Base-by-base conservation (phyloP, 148 eudicot genomes). In the Camellia granthamiana region DNA sequence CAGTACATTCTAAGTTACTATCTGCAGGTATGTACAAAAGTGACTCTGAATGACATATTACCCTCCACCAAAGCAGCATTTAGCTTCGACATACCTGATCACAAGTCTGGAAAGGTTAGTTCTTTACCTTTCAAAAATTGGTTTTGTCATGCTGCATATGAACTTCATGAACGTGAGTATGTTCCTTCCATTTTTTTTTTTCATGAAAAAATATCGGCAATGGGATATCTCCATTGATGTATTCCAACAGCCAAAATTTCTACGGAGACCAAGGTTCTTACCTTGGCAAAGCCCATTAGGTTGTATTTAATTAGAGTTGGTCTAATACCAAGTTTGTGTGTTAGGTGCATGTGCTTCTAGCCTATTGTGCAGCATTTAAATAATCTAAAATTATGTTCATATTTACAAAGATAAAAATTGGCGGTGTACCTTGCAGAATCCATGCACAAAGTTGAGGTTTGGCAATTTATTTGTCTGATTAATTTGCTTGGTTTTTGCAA, bases 11-110 rank as follows among this genome's bases (percentile, higher is more conserved):
- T 72, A 74, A 62, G 6, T 69, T 60, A 65, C 56, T 69, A 78
- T 69, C 58, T 76, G 41, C 88, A 95, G 98, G 88, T 95, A 43
- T 85, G 87, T 71, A 91, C 97, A n/a, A 95, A 90, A 85, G 87
- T 95, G 19, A 91, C 94, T 51, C 71, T 88, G 60, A 84, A 85
- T 72, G 90, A 95, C 81, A 81, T 87, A 64, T 79, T 93, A 81
- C 86, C 90, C 6, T 90, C 89, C 21, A 88, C 88, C 73, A 95
- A 88, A 84, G 87, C 91, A 80, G 89, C 91, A 81, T 81, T 93
- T 75, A 91, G 96, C 90, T 91, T 30, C 38, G 38, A 30, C 38
- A 30, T 30, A 30, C 38, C 38, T 30, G 38, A 30, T 30, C 38
- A 30, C 38, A 30, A 30, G 38, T 30, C 38, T 30, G 38, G 38